Conservation (phyloP, 2,329 filamentous ascomycete genomes). For the Metarhizium brunneum region DNA sequence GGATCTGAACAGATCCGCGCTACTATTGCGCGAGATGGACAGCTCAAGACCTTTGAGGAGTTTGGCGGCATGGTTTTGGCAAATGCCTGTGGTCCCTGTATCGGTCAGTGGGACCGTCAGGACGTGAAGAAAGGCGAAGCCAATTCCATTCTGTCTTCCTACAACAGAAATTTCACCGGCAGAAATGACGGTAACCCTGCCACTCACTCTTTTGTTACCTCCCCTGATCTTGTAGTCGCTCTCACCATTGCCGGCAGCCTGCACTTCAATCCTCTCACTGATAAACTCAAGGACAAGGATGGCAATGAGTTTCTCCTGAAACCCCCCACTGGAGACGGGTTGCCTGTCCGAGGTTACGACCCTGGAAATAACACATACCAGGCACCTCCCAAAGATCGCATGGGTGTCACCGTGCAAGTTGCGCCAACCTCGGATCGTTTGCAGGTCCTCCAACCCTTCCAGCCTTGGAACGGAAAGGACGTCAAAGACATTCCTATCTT, state of each 20-base stretch:
- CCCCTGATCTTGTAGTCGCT: slow-evolving; percentile 81
- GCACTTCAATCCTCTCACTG: slow-evolving; percentile 91
- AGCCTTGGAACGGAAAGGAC: slow-evolving; percentile 88
- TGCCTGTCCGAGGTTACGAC: slow-evolving; percentile 79
- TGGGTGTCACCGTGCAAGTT: slow-evolving; percentile 66
- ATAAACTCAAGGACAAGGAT: slow-evolving; percentile 87
- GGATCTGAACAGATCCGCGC: slow-evolving; percentile 96
- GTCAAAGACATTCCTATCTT: slow-evolving; percentile 75
- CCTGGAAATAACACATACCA: slow-evolving; percentile 91
- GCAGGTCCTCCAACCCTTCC: slow-evolving; percentile 80
- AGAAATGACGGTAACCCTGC: slow-evolving; percentile 95
- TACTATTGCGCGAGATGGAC: slow-evolving; percentile 82
- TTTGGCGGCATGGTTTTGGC: slow-evolving; percentile 91
- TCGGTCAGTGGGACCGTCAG: slow-evolving; percentile 89
- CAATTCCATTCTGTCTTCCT: slow-evolving; percentile 97
- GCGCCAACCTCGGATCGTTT: slow-evolving; percentile 88
- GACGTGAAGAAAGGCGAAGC: slow-evolving; percentile 92
- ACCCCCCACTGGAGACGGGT: slow-evolving; percentile 68
- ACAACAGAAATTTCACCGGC: slow-evolving; percentile 99
- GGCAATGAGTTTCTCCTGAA: slow-evolving; percentile 92
- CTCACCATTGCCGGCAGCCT: slow-evolving; percentile 75
- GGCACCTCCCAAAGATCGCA: slow-evolving; percentile 76
- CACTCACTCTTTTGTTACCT: slow-evolving; percentile 88
- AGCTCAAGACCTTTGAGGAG: slow-evolving; percentile 90
- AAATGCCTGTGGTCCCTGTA: slow-evolving; percentile 89